These are phyloP conservation scores for Ophiostoma ips DNA, from an alignment of 2,329 filamentous ascomycete species.

Conservation along the genomic window DNA sequence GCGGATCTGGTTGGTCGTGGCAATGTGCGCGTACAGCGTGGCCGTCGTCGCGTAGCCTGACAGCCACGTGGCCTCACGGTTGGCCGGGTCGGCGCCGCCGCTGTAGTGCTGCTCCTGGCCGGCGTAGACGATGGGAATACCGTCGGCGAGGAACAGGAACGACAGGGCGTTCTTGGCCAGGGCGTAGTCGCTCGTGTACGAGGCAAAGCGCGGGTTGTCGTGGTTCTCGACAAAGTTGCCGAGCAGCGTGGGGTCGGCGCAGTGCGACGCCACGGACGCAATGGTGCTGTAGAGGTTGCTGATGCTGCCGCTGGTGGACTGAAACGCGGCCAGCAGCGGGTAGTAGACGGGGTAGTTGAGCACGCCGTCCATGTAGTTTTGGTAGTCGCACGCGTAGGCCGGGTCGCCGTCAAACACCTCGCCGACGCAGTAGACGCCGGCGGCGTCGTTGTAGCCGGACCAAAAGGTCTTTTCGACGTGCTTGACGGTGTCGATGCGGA, in stretches of 20 bases:
- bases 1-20: slow-evolving; percentile 19
- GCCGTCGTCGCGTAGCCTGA: slow-evolving; percentile 32
- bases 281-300: slow-evolving; percentile 27
- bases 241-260: slow-evolving; percentile 31
- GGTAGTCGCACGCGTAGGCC: slow-evolving; percentile 36
- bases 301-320: slow-evolving; percentile 21
- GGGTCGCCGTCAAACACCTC: slow-evolving; percentile 45
- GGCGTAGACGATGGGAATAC: slow-evolving; percentile 51
- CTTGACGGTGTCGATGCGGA: slow-evolving; percentile 48
- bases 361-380: slow-evolving; percentile 39
- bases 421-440: slow-evolving; percentile 46
- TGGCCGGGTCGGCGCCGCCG: slow-evolving; percentile 31
- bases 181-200: slow-evolving; percentile 35
- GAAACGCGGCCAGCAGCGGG: slow-evolving; percentile 24
- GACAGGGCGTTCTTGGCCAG: slow-evolving; percentile 47
- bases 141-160: slow-evolving; percentile 25
- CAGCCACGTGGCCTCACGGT: slow-evolving; percentile 46
- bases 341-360: slow-evolving; percentile 42
- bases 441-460: slow-evolving; percentile 34
- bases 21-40: slow-evolving; percentile 36
- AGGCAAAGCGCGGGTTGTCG: slow-evolving; percentile 40
- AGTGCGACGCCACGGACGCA: slow-evolving; percentile 21
- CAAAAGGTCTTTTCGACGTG: slow-evolving; percentile 48
- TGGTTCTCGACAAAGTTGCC: slow-evolving; percentile 46
- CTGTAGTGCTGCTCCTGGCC: slow-evolving; percentile 50